Evolutionary conservation across 2,329 filamentous ascomycete species (phyloP).

Genomic region (Scortechinia acanthostroma): DNA sequence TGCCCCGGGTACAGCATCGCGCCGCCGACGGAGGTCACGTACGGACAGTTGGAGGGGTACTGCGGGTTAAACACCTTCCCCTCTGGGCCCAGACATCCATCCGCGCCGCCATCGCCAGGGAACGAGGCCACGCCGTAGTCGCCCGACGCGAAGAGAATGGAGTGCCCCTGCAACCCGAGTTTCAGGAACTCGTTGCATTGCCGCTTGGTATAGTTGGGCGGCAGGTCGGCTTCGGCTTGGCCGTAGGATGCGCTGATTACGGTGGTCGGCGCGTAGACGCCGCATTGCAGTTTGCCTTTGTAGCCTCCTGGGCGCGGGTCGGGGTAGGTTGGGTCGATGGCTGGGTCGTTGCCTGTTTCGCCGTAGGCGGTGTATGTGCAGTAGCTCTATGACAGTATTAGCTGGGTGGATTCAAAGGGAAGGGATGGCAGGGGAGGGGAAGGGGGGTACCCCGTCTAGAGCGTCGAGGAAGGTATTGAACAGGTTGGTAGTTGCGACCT

Average conservation of each 20-base stretch:
- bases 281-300: slow-evolving; percentile 27
- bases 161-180: slow-evolving; percentile 14
- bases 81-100: slow-evolving; percentile 21
- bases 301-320: slow-evolving; percentile 28
- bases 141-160: slow-evolving; percentile 13
- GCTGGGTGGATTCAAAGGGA: not conserved
- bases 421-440: not conserved
- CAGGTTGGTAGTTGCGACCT: slow-evolving; percentile 18
- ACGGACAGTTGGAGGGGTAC: slow-evolving; percentile 13
- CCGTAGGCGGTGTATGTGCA: slow-evolving; percentile 34
- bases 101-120: slow-evolving; percentile 16
- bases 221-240: slow-evolving; percentile 26
- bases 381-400: slow-evolving; percentile 21
- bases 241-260: slow-evolving; percentile 32
- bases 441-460: slow-evolving; percentile 21
- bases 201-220: slow-evolving; percentile 26
- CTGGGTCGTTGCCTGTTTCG: slow-evolving; percentile 25
- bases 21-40: slow-evolving; percentile 6
- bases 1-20: slow-evolving; percentile 5
- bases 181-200: slow-evolving; percentile 17
- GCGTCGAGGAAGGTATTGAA: slow-evolving; percentile 37
- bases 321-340: slow-evolving; percentile 32
- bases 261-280: slow-evolving; percentile 33
- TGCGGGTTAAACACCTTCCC: slow-evolving; percentile 22
- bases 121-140: slow-evolving; percentile 12